Evolutionary conservation across 2,329 filamentous ascomycete genomes (phyloP).

Genomic region (Seiridium unicorne): DNA sequence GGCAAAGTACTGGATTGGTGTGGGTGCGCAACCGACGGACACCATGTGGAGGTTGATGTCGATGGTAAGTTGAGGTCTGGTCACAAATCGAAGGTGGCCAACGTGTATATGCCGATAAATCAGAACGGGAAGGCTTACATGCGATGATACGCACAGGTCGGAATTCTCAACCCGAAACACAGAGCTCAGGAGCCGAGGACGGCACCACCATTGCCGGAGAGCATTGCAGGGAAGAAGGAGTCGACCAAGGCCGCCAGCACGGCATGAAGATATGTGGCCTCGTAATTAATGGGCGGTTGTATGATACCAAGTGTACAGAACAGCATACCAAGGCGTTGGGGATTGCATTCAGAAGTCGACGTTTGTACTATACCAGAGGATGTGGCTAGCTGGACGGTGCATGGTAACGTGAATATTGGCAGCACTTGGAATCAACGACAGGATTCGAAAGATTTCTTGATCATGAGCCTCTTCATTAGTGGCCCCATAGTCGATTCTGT

Average conservation of each 20-base stretch:
- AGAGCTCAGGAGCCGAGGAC: slow-evolving; percentile 25
- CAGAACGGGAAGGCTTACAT: neutral
- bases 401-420: too few relatives aligned
- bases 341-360: slow-evolving; percentile 1
- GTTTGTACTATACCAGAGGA: neutral
- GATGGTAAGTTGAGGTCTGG: slow-evolving; percentile 57
- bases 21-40: slow-evolving; percentile 92
- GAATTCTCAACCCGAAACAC: slow-evolving; percentile 37
- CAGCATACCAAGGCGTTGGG: slow-evolving; percentile 4
- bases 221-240: slow-evolving; percentile 11
- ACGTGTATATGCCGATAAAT: neutral
- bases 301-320: slow-evolving; percentile 10
- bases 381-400: neutral
- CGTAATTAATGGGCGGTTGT: neutral
- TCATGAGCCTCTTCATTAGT: too few relatives aligned
- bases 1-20: slow-evolving; percentile 94
- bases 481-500: too few relatives aligned
- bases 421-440: too few relatives aligned
- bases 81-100: neutral
- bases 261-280: neutral
- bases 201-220: slow-evolving; percentile 21
- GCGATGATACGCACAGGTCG: slow-evolving; percentile 22
- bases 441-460: neutral
- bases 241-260: slow-evolving; percentile 3
- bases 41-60: slow-evolving; percentile 82